A percentile compares a stretch with the other conserved stretches of the same genome.
These are phyloP conservation scores for Daldinia concentrica DNA, from an alignment of 495 filamentous ascomycete species.

Conservation along the genomic window DNA sequence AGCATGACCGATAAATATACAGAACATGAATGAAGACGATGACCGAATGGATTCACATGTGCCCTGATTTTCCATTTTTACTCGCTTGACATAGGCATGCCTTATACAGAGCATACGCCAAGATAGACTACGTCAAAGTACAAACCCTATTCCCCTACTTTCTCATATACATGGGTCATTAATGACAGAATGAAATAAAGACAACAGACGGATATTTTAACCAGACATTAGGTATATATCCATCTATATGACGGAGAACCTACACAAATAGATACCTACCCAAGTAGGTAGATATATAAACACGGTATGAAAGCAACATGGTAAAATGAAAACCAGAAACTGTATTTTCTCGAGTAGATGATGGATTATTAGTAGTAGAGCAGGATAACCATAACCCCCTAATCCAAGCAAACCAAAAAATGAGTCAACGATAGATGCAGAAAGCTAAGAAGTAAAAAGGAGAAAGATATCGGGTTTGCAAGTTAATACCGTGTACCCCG, in stretches of 20 bases:
- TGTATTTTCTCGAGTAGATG: slow-evolving; percentile 1
- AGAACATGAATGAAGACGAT: background rate
- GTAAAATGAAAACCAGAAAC: background rate
- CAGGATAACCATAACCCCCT: slow-evolving; percentile 1
- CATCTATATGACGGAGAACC: background rate
- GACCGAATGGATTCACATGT: background rate
- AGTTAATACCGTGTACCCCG: slow-evolving; percentile 8
- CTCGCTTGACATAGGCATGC: background rate
- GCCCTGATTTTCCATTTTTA: background rate
- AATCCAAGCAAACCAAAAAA: background rate
- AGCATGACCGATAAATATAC: background rate
- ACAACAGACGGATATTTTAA: background rate
- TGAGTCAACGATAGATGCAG: background rate
- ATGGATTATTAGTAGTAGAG: background rate
- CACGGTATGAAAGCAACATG: background rate
- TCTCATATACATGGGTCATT: background rate
- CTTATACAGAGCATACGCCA: background rate
- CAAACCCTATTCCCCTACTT: background rate
- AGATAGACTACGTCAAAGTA: background rate
- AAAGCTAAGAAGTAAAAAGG: slow-evolving; percentile 7
- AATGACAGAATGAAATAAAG: background rate
- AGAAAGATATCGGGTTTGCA: background rate
- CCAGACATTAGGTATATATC: background rate
- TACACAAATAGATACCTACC: background rate
- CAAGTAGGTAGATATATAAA: background rate